phyloP scores from a whole-genome alignment of 352 stramenopile genomes.

The Globisporangium nunn region DNA sequence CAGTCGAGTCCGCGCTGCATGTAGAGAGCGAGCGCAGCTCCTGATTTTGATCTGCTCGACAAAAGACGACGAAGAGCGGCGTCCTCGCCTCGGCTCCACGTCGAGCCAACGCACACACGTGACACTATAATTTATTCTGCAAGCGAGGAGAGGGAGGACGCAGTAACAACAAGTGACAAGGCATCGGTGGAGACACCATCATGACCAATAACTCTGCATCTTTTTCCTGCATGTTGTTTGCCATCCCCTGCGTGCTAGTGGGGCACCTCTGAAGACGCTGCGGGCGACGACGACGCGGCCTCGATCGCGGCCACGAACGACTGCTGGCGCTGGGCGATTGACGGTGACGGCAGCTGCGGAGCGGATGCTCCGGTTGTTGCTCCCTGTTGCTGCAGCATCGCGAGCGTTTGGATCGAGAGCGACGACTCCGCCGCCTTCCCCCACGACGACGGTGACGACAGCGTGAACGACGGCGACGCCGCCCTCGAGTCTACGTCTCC shows the following conservation, averaged over 20 bases:
- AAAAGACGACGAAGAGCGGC: too few species aligned
- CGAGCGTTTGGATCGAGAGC: slow-evolving; percentile 17
- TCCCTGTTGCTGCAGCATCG: slow-evolving; percentile 8
- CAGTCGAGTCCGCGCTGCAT: slow-evolving; percentile 2
- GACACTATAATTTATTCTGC: slow-evolving; percentile 1
- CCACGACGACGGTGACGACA: slow-evolving; percentile 7
- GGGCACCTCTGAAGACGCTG: neutral
- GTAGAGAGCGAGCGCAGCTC: neutral
- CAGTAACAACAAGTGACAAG: neutral
- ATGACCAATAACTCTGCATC: neutral
- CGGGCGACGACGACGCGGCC: slow-evolving; percentile 5
- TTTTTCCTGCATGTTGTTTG: slow-evolving; percentile 11
- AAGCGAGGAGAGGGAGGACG: neutral
- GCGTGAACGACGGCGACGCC: slow-evolving; percentile 1
- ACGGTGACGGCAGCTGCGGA: slow-evolving; percentile 2
- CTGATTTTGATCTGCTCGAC: neutral
- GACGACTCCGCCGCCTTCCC: slow-evolving; percentile 7
- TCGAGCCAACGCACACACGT: neutral
- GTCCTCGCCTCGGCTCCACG: neutral
- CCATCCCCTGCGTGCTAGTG: slow-evolving; percentile 5
- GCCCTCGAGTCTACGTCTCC: too few species aligned
- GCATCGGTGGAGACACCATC: neutral
- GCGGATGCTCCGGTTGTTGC: neutral
- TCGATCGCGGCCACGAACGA: slow-evolving; percentile 50
- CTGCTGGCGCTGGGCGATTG: slow-evolving; percentile 33